Conservation (phyloP, 495 filamentous ascomycete genomes). For the Penicillium maclennaniae region DNA sequence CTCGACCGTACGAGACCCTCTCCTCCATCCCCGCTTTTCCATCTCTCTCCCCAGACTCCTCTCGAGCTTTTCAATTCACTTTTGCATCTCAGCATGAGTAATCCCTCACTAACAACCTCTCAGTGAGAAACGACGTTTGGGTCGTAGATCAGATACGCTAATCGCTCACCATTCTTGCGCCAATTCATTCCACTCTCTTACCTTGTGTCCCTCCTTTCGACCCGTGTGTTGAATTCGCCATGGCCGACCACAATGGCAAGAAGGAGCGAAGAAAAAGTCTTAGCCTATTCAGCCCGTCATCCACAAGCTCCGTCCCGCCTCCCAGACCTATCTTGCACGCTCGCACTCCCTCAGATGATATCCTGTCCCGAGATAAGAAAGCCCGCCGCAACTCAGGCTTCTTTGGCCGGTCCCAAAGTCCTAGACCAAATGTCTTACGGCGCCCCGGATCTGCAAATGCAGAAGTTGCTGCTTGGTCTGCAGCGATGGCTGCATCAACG, state of each 20-base stretch:
- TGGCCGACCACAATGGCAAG: conserved; percentile 38
- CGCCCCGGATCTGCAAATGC: conserved; percentile 32
- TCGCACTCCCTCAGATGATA: conserved; percentile 40
- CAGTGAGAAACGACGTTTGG: conserved; percentile 32
- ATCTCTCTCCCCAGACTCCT: conserved; percentile 3
- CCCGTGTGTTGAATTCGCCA: conserved; percentile 17
- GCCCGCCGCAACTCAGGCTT: conserved; percentile 44
- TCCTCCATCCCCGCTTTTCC: conserved; percentile 13
- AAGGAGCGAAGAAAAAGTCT: conserved; percentile 47
- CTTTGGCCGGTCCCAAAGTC: conserved; percentile 34
- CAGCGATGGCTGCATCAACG: conserved; percentile 20
- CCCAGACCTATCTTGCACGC: conserved; percentile 26
- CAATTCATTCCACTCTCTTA: background rate
- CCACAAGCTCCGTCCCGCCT: conserved; percentile 19
- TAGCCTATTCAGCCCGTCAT: conserved; percentile 36
- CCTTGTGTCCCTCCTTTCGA: background rate
- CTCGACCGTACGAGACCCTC: conserved; percentile 30
- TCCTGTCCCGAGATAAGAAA: conserved; percentile 33
- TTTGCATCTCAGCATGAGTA: conserved; percentile 6
- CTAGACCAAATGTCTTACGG: conserved; percentile 25
- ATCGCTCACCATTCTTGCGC: conserved; percentile 14
- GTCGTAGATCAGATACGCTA: conserved; percentile 34
- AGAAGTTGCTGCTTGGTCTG: conserved; percentile 21
- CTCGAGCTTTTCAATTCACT: conserved; percentile 12
- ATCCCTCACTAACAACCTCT: conserved; percentile 13